Conservation (phyloP, 1,284 basidiomycete genomes). For the Limonomyces culmigenus region DNA sequence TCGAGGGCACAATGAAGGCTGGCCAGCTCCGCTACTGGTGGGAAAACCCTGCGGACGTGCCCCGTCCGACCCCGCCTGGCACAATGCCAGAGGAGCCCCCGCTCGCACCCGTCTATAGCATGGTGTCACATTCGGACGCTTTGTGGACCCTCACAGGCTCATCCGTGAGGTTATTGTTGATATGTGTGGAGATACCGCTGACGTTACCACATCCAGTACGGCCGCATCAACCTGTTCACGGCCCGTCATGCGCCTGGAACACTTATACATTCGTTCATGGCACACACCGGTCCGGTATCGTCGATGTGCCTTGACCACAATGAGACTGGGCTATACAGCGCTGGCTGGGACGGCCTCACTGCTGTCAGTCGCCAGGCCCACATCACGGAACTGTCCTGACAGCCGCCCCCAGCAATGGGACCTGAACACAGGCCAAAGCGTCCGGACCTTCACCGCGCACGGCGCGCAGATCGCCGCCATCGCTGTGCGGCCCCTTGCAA, state of each 20-base stretch:
- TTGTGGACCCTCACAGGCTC: conserved; percentile 81
- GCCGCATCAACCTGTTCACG: conserved; percentile 82
- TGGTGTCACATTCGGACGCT: conserved; percentile 80
- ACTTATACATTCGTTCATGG: conserved; percentile 54
- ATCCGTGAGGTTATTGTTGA: conserved; percentile 33
- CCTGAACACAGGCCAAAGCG: conserved; percentile 75
- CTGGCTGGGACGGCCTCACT: conserved; percentile 89
- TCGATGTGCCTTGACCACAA: conserved; percentile 65
- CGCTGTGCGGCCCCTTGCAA: conserved; percentile 53
- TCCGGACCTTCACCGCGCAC: conserved; percentile 70
- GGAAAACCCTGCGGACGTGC: conserved; percentile 44
- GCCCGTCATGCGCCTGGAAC: conserved; percentile 85
- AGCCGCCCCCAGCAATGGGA: conserved; percentile 75
- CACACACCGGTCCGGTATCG: conserved; percentile 76
- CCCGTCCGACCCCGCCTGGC: conserved; percentile 12
- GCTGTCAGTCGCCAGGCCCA: conserved; percentile 35
- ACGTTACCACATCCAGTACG: conserved; percentile 42
- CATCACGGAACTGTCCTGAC: conserved; percentile 1
- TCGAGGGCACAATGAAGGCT: conserved; percentile 84
- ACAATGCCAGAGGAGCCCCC: conserved; percentile 24
- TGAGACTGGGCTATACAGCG: conserved; percentile 78
- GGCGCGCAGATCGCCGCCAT: conserved; percentile 78
- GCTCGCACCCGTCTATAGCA: conserved; percentile 68
- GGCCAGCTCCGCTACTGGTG: conserved; percentile 85
- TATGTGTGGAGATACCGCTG: not conserved